Base-by-base conservation (phyloP, 2,329 filamentous ascomycete species). In the Dothiorella sarmentorum region DNA sequence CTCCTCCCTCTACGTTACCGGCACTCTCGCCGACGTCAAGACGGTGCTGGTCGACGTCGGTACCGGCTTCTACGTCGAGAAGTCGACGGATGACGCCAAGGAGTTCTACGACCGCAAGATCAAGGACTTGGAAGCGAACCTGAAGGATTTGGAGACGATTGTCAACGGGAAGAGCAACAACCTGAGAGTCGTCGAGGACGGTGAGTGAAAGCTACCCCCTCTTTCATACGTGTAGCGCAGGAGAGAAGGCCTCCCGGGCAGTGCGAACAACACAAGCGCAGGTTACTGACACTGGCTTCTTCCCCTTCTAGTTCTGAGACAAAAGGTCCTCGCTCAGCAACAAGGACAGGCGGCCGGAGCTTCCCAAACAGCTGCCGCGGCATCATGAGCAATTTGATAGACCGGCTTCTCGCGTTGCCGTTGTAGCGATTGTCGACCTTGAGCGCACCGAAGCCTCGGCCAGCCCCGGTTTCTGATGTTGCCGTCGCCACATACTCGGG, bases 1-100 rank as follows among this genome's bases (percentile, higher is more conserved):
- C 11, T 94, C 90, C 67, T 97, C 92, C 0, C 82, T 99, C 27
- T 99, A 99, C 75, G 93, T 99, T 15, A 88, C 89, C 24, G 95
- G 93, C 29, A 86, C 83, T 37, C 80, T 97, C 38, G 82, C 88
- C 7, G 37, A 53, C 33, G 31, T 56, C 33, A 64, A 66, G 49
- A 67, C 71, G 35, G 71, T 74, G 22, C 62, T 97, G 60, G 91
- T 97, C 38, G 93, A 97, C 73, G 85, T 97, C 18, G 93, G 93
- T 18, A 97, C 93, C 0, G 93, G 93, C 0, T 97, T 95, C 72
- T 92, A 91, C 69, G 87, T 97, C 56, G 92, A 97, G 76, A 99
- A 99, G 78, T 81, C 76, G 9, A 80, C 82, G 1, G 73, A 76
- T 22, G 85, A 88, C 65, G 87, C 86, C 1, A 78, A 78, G 57